These are phyloP conservation scores for Pelargonium fulgidum DNA, from an alignment of 441 rosid species.

Conservation along the genomic window DNA sequence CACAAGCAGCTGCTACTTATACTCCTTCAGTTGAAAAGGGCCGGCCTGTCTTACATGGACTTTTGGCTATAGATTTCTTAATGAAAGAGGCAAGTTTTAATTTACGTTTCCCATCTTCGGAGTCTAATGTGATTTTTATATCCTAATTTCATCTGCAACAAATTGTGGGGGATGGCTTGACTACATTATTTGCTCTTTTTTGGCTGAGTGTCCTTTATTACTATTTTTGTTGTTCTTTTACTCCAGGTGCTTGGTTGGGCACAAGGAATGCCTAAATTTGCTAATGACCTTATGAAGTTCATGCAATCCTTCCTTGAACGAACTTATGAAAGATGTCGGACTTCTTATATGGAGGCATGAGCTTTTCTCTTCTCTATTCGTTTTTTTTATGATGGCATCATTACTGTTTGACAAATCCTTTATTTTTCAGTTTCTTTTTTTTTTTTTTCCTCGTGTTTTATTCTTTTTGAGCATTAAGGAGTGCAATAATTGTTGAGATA, in stretches of 20 bases:
- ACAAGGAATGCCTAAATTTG: slow-evolving; percentile 98
- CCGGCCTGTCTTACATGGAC: slow-evolving; percentile 94
- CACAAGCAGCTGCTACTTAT: slow-evolving; percentile 53
- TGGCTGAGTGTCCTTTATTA: neutral
- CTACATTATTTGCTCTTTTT: no score
- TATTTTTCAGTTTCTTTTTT: neutral
- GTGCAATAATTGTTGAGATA: no score
- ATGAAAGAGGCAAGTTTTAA: slow-evolving; percentile 75
- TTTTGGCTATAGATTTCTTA: slow-evolving; percentile 85
- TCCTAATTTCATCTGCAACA: neutral
- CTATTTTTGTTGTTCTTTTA: slow-evolving; percentile 15
- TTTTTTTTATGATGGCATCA: neutral
- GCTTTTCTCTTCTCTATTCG: slow-evolving; percentile 21
- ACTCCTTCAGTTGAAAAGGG: slow-evolving; percentile 76
- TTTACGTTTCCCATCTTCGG: slow-evolving; percentile 14
- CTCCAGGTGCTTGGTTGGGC: slow-evolving; percentile 95
- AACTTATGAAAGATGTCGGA: slow-evolving; percentile 90
- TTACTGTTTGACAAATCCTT: neutral
- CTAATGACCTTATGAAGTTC: slow-evolving; percentile 77
- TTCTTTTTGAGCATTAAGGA: no score
- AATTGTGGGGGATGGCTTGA: no score
- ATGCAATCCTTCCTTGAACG: slow-evolving; percentile 98
- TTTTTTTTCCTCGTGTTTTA: neutral
- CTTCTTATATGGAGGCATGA: slow-evolving; percentile 88
- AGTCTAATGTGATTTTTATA: neutral